phyloP scores from a whole-genome alignment of 192 early-diverging fungal genomes.

The Chytriomyces sp. region DNA sequence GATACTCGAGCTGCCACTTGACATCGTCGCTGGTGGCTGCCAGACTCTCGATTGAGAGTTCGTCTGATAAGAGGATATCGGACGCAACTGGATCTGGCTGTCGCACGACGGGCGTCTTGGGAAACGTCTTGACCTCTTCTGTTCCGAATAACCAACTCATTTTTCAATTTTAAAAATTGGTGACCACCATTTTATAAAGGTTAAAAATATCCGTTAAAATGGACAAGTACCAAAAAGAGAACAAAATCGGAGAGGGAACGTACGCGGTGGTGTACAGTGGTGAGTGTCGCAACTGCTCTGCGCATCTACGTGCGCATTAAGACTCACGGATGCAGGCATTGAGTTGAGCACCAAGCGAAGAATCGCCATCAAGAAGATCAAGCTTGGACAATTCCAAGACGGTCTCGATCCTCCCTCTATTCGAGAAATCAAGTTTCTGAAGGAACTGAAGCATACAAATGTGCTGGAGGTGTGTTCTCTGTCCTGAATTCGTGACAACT shows the following conservation, averaged over 20 bases:
- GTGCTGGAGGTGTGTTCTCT: conserved; percentile 73
- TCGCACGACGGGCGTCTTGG: conserved; percentile 4
- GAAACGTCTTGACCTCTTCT: background rate
- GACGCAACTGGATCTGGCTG: background rate
- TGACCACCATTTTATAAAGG: background rate
- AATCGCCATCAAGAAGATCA: conserved; percentile 98
- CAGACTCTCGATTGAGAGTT: background rate
- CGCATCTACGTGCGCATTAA: background rate
- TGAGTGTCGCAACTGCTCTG: background rate
- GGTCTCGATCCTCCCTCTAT: conserved; percentile 96
- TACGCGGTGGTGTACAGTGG: conserved; percentile 93
- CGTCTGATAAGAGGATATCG: background rate
- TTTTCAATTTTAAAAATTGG: background rate
- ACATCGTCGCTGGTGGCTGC: conserved; percentile 27
- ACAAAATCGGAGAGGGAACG: conserved; percentile 94
- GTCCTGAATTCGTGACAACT: background rate
- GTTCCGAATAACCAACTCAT: conserved; percentile 10
- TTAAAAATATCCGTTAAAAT: conserved; percentile 8
- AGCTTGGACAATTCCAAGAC: conserved; percentile 88
- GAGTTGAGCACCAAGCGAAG: conserved; percentile 65
- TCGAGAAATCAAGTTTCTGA: conserved; percentile 90
- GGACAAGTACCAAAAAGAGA: conserved; percentile 75
- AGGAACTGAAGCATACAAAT: conserved; percentile 92
- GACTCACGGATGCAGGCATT: conserved; percentile 45
- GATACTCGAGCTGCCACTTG: conserved; percentile 47